phyloP scores from a whole-genome alignment of 2,329 filamentous ascomycete genomes.

The Alternaria sp. region DNA sequence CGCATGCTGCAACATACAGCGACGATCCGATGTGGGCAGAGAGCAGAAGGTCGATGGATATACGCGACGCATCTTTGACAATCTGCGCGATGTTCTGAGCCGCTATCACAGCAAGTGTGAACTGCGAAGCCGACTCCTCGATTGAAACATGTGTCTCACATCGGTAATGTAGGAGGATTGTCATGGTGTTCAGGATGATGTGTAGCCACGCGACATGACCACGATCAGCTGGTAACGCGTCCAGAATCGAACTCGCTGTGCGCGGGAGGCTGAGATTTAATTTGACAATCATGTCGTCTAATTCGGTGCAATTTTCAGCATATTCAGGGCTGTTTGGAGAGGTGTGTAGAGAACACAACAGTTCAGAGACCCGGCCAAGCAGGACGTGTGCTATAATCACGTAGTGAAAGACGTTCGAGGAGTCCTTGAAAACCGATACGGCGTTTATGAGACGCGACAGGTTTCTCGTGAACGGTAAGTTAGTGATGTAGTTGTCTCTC shows the following conservation, averaged over 20 bases:
- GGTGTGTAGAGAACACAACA: conserved; percentile 37
- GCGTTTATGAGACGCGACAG: conserved; percentile 27
- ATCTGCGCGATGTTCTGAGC: conserved; percentile 34
- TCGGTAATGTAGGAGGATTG: conserved; percentile 35
- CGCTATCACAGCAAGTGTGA: conserved; percentile 27
- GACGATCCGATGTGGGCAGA: conserved; percentile 30
- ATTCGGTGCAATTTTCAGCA: conserved; percentile 26
- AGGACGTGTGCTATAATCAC: conserved; percentile 34
- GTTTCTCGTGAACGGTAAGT: conserved; percentile 30
- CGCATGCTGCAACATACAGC: conserved; percentile 31
- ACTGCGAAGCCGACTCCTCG: conserved; percentile 6
- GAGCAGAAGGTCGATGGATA: conserved; percentile 34
- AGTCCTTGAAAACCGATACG: conserved; percentile 6
- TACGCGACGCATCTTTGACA: conserved; percentile 35
- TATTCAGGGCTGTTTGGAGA: conserved; percentile 29
- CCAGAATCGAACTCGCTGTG: conserved; percentile 26
- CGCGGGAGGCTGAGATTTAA: conserved; percentile 38
- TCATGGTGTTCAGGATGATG: conserved; percentile 27
- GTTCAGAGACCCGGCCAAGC: conserved; percentile 35
- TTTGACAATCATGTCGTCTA: conserved; percentile 31
- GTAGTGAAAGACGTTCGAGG: conserved; percentile 31
- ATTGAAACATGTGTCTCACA: not conserved
- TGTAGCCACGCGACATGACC: conserved; percentile 37
- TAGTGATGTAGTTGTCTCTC: not conserved
- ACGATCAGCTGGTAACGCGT: conserved; percentile 22